Evolutionary conservation across 2,329 filamentous ascomycete species (phyloP), one percentile per base, ranked within the genome.

Genomic region (Claviceps capensis): DNA sequence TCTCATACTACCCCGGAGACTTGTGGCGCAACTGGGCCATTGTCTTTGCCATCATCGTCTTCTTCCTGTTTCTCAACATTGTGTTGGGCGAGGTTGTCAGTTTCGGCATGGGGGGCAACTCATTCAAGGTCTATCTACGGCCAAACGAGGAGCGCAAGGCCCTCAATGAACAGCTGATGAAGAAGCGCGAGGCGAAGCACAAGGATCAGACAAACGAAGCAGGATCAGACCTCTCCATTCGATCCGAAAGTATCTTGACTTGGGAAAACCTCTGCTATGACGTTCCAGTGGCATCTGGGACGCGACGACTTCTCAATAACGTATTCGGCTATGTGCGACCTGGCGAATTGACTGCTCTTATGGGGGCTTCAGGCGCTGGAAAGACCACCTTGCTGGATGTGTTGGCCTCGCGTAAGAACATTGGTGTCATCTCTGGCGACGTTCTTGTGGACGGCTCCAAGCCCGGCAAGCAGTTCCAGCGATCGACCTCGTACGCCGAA

Each of bases 11-110:
- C 13, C 75, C 77, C 0, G 68, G 71, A 1, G 78, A 91, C 49
- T 72, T 93, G 1, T 94, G 88, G 88, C 77, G 87, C 43, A 89
- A 93, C 66, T 87, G 85, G 64, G 87, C 86, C 1, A 93, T 95
- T 56, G 82, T 94, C 54, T 63, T 89, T 11, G 81, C 75, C 1
- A 77, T 94, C 55, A 87, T 94, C 51, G 67, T 84, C 42, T 81
- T 81, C 54, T 95, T 95, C 69, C 72, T 95, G 3, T 66, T 78
- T 11, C 69, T 86, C 53, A 91, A 95, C 57, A 83, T 88, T 41
- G 74, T 87, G 16, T 74, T 91, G 0, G 89, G 88, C 61, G 89
- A 95, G 63, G 72, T 85, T 22, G 74, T 94, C 60, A 86, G 81
- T 53, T 88, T 83, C 58, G 86, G 87, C 43, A 84, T 85, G 64